Evolutionary conservation across 2,329 filamentous ascomycete genomes (phyloP).

Genomic region (Botrytis hyacinthi): DNA sequence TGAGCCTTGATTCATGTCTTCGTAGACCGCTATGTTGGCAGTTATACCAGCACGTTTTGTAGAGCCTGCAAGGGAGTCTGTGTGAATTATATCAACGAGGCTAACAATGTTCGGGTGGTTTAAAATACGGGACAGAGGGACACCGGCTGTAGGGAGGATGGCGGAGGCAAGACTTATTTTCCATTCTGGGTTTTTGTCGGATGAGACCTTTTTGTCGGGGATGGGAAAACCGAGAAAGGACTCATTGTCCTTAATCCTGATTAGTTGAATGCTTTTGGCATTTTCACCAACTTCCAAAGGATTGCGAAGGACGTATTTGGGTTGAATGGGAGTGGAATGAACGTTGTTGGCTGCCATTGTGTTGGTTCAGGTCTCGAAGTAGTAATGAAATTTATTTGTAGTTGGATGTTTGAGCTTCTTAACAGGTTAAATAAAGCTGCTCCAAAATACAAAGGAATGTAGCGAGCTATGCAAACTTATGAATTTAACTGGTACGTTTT

Average conservation of each 20-base stretch:
- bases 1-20: slow-evolving; percentile 52
- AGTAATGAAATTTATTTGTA: not conserved
- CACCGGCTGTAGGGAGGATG: slow-evolving; percentile 30
- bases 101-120: slow-evolving; percentile 38
- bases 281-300: slow-evolving; percentile 22
- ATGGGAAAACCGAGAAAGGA: slow-evolving; percentile 31
- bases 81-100: slow-evolving; percentile 35
- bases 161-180: slow-evolving; percentile 27
- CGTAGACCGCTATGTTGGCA: slow-evolving; percentile 46
- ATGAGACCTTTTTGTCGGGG: slow-evolving; percentile 22
- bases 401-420: not conserved
- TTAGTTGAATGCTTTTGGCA: slow-evolving; percentile 29
- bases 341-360: slow-evolving; percentile 11
- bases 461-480: not conserved
- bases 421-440: not conserved
- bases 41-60: slow-evolving; percentile 17
- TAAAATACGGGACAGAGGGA: slow-evolving; percentile 33
- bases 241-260: slow-evolving; percentile 31
- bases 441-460: slow-evolving; percentile 10
- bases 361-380: not conserved
- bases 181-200: slow-evolving; percentile 19
- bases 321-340: slow-evolving; percentile 18
- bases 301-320: slow-evolving; percentile 28
- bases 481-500: not conserved
- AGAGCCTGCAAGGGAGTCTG: slow-evolving; percentile 21